Evolutionary conservation across 2,329 filamentous ascomycete genomes (phyloP), one percentile per base, ranked within the genome.

Genomic region (Sclerotinia subarctica): DNA sequence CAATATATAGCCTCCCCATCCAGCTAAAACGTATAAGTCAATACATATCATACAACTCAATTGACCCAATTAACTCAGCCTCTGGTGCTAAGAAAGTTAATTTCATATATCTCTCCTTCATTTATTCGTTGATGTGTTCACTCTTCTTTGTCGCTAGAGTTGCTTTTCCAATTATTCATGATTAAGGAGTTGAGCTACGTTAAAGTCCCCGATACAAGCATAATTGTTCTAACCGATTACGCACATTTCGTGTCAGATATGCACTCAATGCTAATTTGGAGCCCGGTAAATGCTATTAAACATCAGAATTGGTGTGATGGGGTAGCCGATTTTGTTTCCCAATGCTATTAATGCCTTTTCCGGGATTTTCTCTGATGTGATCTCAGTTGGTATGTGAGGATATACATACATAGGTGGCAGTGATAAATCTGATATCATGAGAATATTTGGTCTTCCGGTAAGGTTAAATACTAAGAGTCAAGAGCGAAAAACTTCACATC

Each of bases 101-200:
- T 44, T 21, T 15, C 24, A 15, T 4, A n/a, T 46, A 1, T 17
- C 42, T 24, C 17, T 46, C 24, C 24, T 26, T 29, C 0, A 29
- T 59, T 4, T 1, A 59, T 46, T 1, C 11, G 19, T 15, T 1
- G 17, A 59, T 59, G 2, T 6, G 42, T 57, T 42, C 54, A 57
- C 15, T 42, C 15, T 17, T 24, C 7, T 2, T 11, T 11, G 1
- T 5, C 21, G 6, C 32, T 32, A 3, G 3, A 5, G 32, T 24
- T 6, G 1, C 21, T 0, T 19, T 6, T 5, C 1, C 19, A 2
- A 5, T 10, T 11, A 11, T 4, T 13, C 1, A 6, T 8, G 15
- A 46, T 29, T 32, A 32, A 29, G 46, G 7, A 42, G 2, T 38
- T 0, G 0, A 17, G 0, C 21, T 24, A 0, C 0, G 4, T 21